Evolutionary conservation across 768 basidiomycete genomes (phyloP).

Genomic region (Suillus spraguei): DNA sequence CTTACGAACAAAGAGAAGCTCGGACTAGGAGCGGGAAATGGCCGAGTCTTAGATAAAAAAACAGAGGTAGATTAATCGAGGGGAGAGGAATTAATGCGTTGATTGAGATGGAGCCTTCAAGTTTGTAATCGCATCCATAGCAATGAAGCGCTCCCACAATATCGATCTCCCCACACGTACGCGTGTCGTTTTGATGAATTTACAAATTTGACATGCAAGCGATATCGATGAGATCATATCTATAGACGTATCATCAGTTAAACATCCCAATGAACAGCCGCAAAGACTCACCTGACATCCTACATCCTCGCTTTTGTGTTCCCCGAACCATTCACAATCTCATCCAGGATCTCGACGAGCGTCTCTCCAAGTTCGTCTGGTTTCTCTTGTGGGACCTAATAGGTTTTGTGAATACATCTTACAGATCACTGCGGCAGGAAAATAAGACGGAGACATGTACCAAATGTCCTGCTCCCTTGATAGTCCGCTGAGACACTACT

Average conservation of each 20-base stretch:
- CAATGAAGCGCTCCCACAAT: background rate
- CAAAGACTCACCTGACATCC: background rate
- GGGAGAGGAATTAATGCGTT: too few relatives aligned
- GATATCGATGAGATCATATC: background rate
- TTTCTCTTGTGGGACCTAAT: constrained; percentile 31
- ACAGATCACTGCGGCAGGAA: background rate
- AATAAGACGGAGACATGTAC: constrained; percentile 15
- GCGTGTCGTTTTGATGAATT: background rate
- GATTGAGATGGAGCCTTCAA: background rate
- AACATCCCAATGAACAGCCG: background rate
- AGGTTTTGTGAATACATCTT: background rate
- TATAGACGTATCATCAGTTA: background rate
- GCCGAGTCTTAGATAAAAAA: too few relatives aligned
- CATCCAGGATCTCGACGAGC: constrained; percentile 26
- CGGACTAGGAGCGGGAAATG: too few relatives aligned
- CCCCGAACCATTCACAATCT: background rate
- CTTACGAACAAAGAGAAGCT: too few relatives aligned
- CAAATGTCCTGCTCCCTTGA: constrained; percentile 33
- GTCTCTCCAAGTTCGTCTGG: constrained; percentile 29
- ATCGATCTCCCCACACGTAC: background rate
- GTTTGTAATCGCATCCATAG: background rate
- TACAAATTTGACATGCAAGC: background rate
- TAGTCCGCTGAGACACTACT: constrained; percentile 22
- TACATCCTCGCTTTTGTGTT: constrained; percentile 1
- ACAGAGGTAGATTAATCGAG: too few relatives aligned